Evolutionary conservation across 352 stramenopile genomes (phyloP), one percentile per base, ranked within the genome.

Genomic region (Elongisporangium anandrum): DNA sequence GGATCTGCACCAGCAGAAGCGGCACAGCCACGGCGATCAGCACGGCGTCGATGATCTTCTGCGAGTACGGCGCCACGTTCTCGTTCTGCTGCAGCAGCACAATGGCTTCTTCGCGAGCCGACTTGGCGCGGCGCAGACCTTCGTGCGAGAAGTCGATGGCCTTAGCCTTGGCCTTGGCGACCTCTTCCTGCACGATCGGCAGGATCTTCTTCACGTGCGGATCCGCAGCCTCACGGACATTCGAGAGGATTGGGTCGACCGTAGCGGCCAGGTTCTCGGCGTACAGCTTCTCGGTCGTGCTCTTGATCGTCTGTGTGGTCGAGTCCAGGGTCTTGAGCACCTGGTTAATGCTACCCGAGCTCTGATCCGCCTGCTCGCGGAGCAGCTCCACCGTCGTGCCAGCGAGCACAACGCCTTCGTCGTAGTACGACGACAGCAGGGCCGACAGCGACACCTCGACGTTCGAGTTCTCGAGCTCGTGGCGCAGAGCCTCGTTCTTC

Each of bases 381-480:
- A 84, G 60, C 45, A 64, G 64, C 8, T 55, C 63, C 19, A 78
- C 64, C 1, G 70, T 63, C 52, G 73, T 66, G 24, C 71, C 63
- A 5, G 77, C 77, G 26, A 90, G 56, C 17, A 84, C 64, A 52
- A 90, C 71, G n/a, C 81, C 76, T 59, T 89, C 79, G 66, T 93
- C 84, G 47, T 90, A 93, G 66, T 93, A 93, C 38, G 74, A 77
- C 54, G 81, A 90, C 51, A 93, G 67, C 67, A 93, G 60, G 48
- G 81, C 66, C 1, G 78, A 74, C 56, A 93, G 71, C 13, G 77
- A 73, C 48, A 93, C 71, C 57, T 91, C 81, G 34, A 80, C 67
- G 57, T 78, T 82, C 55, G 73, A 60, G 21, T 79, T 70, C 41
- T 73, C 67, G 5, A 93, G 57, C 59, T 89, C 75, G 7, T 77